Conservation (phyloP, 306 rosid genomes). For the Dryas alaskensis region DNA sequence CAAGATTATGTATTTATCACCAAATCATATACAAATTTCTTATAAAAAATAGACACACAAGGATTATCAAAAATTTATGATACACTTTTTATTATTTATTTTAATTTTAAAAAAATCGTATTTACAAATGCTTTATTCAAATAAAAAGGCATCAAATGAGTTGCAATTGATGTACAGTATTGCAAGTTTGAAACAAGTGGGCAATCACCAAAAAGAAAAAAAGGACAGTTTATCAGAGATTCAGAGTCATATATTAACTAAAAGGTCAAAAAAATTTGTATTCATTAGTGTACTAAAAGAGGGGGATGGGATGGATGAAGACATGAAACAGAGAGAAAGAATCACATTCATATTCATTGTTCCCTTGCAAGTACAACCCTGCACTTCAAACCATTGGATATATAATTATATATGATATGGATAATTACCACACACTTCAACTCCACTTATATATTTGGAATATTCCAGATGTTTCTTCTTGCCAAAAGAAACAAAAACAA, state of each 20-base stretch:
- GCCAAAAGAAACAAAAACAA: conserved; percentile 36
- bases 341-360: conserved; percentile 26
- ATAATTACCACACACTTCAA: conserved; percentile 11
- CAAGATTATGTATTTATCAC: too few species aligned
- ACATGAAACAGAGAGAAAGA: conserved; percentile 8
- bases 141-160: too few species aligned
- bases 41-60: too few species aligned
- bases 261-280: not conserved
- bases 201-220: too few species aligned
- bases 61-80: too few species aligned
- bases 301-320: not conserved
- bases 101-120: too few species aligned
- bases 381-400: conserved; percentile 14
- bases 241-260: not conserved
- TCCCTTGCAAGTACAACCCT: conserved; percentile 26
- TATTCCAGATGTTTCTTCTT: conserved; percentile 45
- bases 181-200: too few species aligned
- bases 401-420: not conserved
- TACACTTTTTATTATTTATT: too few species aligned
- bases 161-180: too few species aligned
- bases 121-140: too few species aligned
- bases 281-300: not conserved
- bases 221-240: too few species aligned
- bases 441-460: conserved; percentile 21
- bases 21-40: too few species aligned